Evolutionary conservation across 768 basidiomycete genomes (phyloP), one percentile per base, ranked within the genome.

Genomic region (Mycena amicta): DNA sequence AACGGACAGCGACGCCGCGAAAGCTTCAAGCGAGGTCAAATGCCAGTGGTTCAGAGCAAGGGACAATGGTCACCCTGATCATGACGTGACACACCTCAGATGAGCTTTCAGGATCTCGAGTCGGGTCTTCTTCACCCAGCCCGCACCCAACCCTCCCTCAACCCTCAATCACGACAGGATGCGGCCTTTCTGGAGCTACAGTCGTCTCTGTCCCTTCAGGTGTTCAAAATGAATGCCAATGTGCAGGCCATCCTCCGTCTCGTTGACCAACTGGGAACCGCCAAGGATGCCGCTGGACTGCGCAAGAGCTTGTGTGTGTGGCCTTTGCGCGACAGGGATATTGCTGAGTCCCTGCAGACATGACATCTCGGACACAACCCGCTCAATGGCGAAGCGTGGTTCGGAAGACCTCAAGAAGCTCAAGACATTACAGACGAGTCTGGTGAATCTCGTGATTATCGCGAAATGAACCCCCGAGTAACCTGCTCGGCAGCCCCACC

Each of bases 181-280:
- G 81, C 84, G 5, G 80, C 88, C 3, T 98, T 96, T 72, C 75
- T 81, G 11, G 80, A 78, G 29, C 76, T 95, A 16, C 93, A 94
- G 69, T 86, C 84, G 3, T 92, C 92, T 15, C 74, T 94, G 59
- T 90, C 90, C 1, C 81, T 98, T 5, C 95, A 98, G 72, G 93
- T 96, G 57, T 98, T 98, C 88, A 98, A 98, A 84, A 94, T 98
- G 78, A 95, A 96, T 67, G 85, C 92, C 57, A 99, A 99, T 74
- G 94, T 98, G 2, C 93, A 96, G 68, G 96, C 92, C 16, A 95
- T 99, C 50, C 73, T 93, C 66, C 93, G 92, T 74, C 82, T 95
- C n/a, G 93, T 98, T n/a, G 95, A 98, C 69, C 92, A 95, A 72
- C 83, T 99, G 1, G 96, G 96, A 3, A 93, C 90, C 0, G 77